A percentile compares a stretch with the other conserved stretches of the same genome.
phyloP scores from a whole-genome alignment of 352 stramenopile species.

The Globisporangium paddicum region DNA sequence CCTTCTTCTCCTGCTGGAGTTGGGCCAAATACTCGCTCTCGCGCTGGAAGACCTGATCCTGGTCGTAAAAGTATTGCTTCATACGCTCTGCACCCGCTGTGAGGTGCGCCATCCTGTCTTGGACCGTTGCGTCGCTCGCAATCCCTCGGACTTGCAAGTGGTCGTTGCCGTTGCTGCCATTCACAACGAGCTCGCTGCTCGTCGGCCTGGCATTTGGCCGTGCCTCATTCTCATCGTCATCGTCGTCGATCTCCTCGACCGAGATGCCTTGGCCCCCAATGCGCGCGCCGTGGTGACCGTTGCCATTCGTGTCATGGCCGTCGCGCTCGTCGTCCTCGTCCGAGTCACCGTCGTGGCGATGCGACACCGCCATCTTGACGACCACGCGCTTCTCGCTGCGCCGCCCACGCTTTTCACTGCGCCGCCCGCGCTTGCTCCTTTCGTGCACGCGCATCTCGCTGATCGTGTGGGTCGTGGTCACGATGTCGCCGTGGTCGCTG shows the following conservation, averaged over 20 bases:
- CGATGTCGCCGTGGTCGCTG: conserved; percentile 3
- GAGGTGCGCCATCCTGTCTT: conserved; percentile 27
- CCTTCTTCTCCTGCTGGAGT: conserved; percentile 33
- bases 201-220: background rate
- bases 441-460: conserved; percentile 12
- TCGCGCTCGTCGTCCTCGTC: background rate
- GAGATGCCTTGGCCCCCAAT: background rate
- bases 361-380: conserved; percentile 8
- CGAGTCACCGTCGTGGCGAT: background rate
- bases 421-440: background rate
- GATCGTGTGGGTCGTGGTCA: conserved; percentile 10
- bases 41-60: conserved; percentile 26
- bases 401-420: conserved; percentile 3
- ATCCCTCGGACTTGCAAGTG: conserved; percentile 1
- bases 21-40: conserved; percentile 24
- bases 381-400: conserved; percentile 12
- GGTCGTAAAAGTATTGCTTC: conserved; percentile 26
- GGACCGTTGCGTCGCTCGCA: conserved; percentile 20
- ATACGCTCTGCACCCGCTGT: conserved; percentile 24
- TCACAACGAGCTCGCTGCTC: background rate
- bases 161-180: background rate
- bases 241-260: conserved; percentile 15
- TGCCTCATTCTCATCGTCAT: background rate
- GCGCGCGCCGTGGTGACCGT: background rate
- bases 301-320: background rate